Evolutionary conservation across 192 early-diverging fungal species (phyloP), one percentile per base, ranked within the genome.

Genomic region (Backusella psychrophila): DNA sequence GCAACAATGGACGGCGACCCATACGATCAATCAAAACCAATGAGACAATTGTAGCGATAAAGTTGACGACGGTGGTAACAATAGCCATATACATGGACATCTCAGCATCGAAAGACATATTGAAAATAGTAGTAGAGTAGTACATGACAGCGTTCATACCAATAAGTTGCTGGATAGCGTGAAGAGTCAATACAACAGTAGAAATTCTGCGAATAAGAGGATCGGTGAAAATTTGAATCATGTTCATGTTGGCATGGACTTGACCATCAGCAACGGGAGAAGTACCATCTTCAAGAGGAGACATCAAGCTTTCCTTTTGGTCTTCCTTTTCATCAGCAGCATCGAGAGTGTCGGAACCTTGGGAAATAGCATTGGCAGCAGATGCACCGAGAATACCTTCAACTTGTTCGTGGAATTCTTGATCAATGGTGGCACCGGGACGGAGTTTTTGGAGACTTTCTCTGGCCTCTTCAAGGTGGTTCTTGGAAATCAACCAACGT

Each of bases 111-210:
- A 90, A 91, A 38, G 75, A 77, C 78, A 91, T 71, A 56, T 86
- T 85, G 85, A 96, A 92, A 66, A 96, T 94, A n/a, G 89, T 90
- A 7, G 95, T 93, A n/a, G 89, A 92, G 79, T 95, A 97, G 83
- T 92, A 94, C 76, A 94, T 93, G 52, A 94, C 89, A 17, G 91
- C 94, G 78, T 95, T 95, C 79, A 96, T 94, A 70, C 92, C 94
- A 66, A 88, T 90, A 35, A 95, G 85, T 80, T 95, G 94, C 81
- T 96, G 95, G 75, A 88, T 84, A 46, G 91, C 84, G 81, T 94
- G 92, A 15, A 95, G 73, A 11, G 86, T 80, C 21, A 93, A 81
- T 66, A 90, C 90, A 52, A 87, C 86, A 17, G 92, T n/a, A 0
- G 94, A 85, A 52, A 92, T 88, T 42, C 81, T 79, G 23, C 88